Base-by-base conservation (phyloP, 2,329 filamentous ascomycete species). In the Botrytis hyacinthi region DNA sequence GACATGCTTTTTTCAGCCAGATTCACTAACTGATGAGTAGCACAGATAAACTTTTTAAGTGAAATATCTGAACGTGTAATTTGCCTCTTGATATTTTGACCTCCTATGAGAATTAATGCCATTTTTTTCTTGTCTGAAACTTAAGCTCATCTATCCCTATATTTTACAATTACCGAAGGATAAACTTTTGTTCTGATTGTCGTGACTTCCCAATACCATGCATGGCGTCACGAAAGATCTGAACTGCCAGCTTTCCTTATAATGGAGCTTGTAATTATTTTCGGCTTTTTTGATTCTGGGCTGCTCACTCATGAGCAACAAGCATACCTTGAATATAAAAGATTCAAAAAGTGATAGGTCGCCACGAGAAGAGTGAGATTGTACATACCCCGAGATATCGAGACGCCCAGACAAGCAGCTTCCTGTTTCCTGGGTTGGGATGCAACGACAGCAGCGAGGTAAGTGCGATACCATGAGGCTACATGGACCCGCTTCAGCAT, bases 101-200 rank as follows among this genome's bases (percentile, higher is more conserved):
- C 1, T n/a, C 26, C 10, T 3, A 51, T 3, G 48, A n/a, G 0
- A n/a, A 6, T 14, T 3, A n/a, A 51, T 51, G 4, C 12, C 14
- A 16, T 16, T 51, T 51, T 51, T 10, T 51, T 51, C 10, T 2
- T 51, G 10, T n/a, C 12, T 1, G 4, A n/a, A 2, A n/a, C 12
- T 16, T n/a, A 14, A n/a, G 10, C 48, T 16, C 48, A n/a, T 26
- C 48, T 51, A n/a, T 4, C 5, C 9, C n/a, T n/a, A 12, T 1
- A 0, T 16, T 14, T 16, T 51, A 2, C 9, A 40, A 40, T 12
- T 2, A 40, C 12, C 5, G 14, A 51, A 26, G 26, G 12, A 51
- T n/a, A 51, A 51, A 14, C 2, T 7, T 14, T 7, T n/a, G 48
- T 1, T n/a, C 26, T 51, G 5, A 51, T 51, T 26, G 48, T 51